These are phyloP conservation scores for Teratosphaeria zuluensis DNA, from an alignment of 2,329 filamentous ascomycete genomes.

Conservation along the genomic window DNA sequence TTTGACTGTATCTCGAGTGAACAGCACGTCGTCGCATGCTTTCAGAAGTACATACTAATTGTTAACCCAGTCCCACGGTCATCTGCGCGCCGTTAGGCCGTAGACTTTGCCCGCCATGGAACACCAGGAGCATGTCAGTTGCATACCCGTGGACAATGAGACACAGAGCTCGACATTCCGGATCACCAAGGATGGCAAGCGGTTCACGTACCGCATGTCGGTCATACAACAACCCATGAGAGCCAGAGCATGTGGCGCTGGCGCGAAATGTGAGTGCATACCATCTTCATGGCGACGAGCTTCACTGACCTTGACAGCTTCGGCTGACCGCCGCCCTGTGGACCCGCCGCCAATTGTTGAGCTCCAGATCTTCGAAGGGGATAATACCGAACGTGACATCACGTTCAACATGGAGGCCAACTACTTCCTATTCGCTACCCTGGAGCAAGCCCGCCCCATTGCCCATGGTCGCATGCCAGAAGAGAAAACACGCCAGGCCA, in stretches of 20 bases:
- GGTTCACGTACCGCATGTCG: slow-evolving; percentile 68
- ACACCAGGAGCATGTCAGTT: slow-evolving; percentile 7
- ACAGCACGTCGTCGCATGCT: not conserved
- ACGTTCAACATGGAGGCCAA: slow-evolving; percentile 93
- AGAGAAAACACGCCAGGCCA: slow-evolving; percentile 56
- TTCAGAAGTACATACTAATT: not conserved
- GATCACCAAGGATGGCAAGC: slow-evolving; percentile 63
- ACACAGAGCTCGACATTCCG: slow-evolving; percentile 44
- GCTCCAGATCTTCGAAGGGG: slow-evolving; percentile 71
- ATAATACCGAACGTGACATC: slow-evolving; percentile 41
- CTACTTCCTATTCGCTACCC: slow-evolving; percentile 91
- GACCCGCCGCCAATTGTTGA: slow-evolving; percentile 93
- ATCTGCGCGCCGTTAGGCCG: not conserved
- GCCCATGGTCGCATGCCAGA: slow-evolving; percentile 64
- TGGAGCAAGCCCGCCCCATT: slow-evolving; percentile 76
- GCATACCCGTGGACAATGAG: slow-evolving; percentile 47
- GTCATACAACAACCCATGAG: slow-evolving; percentile 93
- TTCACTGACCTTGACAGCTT: slow-evolving; percentile 43
- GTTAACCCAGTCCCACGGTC: not conserved
- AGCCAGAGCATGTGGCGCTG: slow-evolving; percentile 87
- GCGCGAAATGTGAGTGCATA: slow-evolving; percentile 72
- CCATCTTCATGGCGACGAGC: not conserved
- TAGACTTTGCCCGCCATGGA: slow-evolving; percentile 14
- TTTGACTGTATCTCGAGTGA: not conserved
- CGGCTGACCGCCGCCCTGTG: slow-evolving; percentile 80